Conservation (phyloP, 805 yeast species). For the Clavispora carvajalis region DNA sequence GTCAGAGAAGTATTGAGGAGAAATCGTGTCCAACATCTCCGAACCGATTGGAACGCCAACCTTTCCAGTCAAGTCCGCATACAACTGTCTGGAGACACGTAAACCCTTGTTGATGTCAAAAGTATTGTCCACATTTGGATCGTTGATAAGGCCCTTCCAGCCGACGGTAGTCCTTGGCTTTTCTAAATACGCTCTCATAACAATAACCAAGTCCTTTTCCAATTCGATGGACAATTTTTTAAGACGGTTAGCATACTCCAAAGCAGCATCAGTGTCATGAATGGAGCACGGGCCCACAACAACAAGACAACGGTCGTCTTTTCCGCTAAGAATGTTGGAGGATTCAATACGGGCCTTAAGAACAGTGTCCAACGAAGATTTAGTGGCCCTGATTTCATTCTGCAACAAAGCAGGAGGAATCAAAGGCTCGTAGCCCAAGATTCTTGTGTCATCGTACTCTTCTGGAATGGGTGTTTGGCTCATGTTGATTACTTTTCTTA, state of each 20-base stretch:
- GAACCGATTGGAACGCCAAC: slow-evolving; percentile 79
- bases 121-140: slow-evolving; percentile 90
- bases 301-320: slow-evolving; percentile 81
- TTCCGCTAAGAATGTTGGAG: slow-evolving; percentile 66
- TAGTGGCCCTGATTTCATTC: slow-evolving; percentile 71
- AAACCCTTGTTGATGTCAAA: slow-evolving; percentile 94
- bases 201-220: slow-evolving; percentile 70
- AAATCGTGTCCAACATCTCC: slow-evolving; percentile 96
- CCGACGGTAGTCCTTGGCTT: slow-evolving; percentile 99
- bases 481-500: slow-evolving; percentile 15
- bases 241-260: slow-evolving; percentile 76
- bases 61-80: slow-evolving; percentile 72
- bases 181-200: slow-evolving; percentile 97
- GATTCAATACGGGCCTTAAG: slow-evolving; percentile 73
- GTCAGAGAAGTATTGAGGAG: slow-evolving; percentile 93
- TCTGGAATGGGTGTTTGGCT: slow-evolving; percentile 51
- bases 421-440: slow-evolving; percentile 88
- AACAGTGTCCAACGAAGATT: slow-evolving; percentile 55
- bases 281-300: slow-evolving; percentile 97
- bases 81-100: slow-evolving; percentile 80
- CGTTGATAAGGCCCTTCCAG: slow-evolving; percentile 97
- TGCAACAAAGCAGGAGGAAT: slow-evolving; percentile 94
- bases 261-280: slow-evolving; percentile 89
- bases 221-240: slow-evolving; percentile 54
- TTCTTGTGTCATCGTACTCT: slow-evolving; percentile 71